These are phyloP conservation scores for Talaromyces sp. DNA, from an alignment of 2,329 filamentous ascomycete species.

Conservation along the genomic window DNA sequence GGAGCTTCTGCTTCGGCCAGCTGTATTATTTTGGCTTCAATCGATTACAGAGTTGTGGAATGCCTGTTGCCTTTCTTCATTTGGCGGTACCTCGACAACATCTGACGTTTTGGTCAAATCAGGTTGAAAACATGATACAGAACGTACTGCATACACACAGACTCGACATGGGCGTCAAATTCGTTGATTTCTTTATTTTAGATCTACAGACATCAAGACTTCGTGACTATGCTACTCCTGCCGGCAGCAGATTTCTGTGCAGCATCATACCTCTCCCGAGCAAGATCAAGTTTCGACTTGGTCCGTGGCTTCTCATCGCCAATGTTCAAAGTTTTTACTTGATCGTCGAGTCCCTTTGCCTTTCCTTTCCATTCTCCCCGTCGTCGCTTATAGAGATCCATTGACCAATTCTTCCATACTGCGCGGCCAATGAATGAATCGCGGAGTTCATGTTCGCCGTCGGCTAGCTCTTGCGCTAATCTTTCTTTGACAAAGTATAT, in stretches of 20 bases:
- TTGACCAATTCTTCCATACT: conserved; percentile 71
- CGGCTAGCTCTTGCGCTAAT: conserved; percentile 60
- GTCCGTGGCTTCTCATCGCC: conserved; percentile 27
- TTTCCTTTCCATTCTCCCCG: conserved; percentile 62
- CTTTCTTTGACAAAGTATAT: conserved; percentile 66
- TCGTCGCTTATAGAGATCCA: conserved; percentile 66
- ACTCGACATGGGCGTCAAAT: not conserved
- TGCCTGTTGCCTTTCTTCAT: too few species aligned
- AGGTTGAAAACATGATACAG: not conserved
- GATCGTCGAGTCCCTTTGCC: conserved; percentile 41
- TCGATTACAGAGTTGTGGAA: too few species aligned
- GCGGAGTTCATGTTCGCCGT: conserved; percentile 58
- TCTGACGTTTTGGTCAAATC: not conserved
- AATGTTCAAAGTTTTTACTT: not conserved
- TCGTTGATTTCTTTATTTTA: not conserved
- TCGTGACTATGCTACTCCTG: conserved; percentile 5
- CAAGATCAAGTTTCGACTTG: conserved; percentile 55
- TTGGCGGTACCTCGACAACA: too few species aligned
- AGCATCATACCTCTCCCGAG: conserved; percentile 55
- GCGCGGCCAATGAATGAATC: conserved; percentile 63
- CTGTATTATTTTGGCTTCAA: too few species aligned
- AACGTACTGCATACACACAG: not conserved
- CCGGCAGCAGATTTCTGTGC: conserved; percentile 12
- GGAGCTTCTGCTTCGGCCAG: too few species aligned
- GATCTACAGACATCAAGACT: conserved; percentile 2